Evolutionary conservation across 2,329 filamentous ascomycete genomes (phyloP), one percentile per base, ranked within the genome.

Genomic region (Arthrobotrys iridis): DNA sequence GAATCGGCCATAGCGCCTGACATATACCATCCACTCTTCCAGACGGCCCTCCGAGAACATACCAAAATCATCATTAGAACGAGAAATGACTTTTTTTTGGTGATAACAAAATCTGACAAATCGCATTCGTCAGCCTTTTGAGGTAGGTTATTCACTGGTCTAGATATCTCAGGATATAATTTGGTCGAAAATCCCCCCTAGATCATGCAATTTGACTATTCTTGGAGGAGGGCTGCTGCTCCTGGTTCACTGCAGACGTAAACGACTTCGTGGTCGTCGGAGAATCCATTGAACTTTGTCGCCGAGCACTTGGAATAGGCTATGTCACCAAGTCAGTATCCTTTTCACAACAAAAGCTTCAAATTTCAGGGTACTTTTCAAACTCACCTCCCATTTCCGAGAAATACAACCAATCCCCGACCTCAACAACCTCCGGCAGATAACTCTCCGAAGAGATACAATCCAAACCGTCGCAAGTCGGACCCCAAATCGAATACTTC

Each of bases 291-390:
- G 89, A 99, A 99, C 81, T 91, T 90, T 68, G 95, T 99, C 77
- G 95, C 94, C 74, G 93, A 97, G 86, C 94, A 98, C 86, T 93
- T 96, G 79, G 95, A 98, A 83, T 99, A 99, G 22, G 95, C 94
- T 73, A 73, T 40, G 60, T 11, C 5, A 62, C 77, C 37, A 18
- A 18, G 57, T 66, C 22, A 59, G 30, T n/a, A 63, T 37, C 7
- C 20, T 13, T 26, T 2, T 24, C 20, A 4, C 20, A 26, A 5
- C 22, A 60, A 28, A 3, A 4, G 20, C 20, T 3, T 37, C 8
- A 10, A 45, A 3, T 22, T 15, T 7, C 22, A 45, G 37, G 11
- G 33, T 60, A 58, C n/a, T n/a, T 30, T 37, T 15, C 20, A 58
- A 77, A 55, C 68, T 55, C 35, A 73, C 68, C 68, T 79, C 95